Base-by-base conservation (phyloP, 2,329 filamentous ascomycete genomes). In the Achaetomium macrosporum region DNA sequence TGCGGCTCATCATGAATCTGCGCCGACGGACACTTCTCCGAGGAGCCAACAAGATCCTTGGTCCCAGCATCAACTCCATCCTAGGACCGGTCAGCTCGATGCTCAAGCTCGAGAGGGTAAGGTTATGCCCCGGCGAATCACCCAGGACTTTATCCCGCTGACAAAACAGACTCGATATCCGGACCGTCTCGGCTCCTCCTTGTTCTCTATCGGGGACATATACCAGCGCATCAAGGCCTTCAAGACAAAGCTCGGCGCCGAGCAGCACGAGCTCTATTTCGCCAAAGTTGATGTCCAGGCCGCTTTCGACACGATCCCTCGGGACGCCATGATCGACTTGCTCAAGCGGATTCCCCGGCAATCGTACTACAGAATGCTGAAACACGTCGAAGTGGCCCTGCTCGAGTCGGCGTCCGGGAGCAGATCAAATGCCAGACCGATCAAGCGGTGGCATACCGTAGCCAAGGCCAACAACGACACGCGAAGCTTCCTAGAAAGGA, bases 281-380 rank as follows among this genome's bases (percentile, higher is more conserved):
- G 91, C 85, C 55, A 99, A 99, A 66, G 76, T 95, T 12, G 93
- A 99, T 64, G 91, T 99, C 17, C 82, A 88, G 65, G 83, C 89
- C 2, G 95, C 92, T 61, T 99, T 96, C 66, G 93, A 99, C 68
- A 96, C 88, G 0, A 96, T 99, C 42, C 93, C 93, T 0, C 93
- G 97, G 66, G 70, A 78, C 25, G 81, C 82, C 1, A 74, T 97
- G 16, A 65, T 96, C 33, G 66, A 75, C 20, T 73, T 97, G 25
- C 78, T 95, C 57, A 68, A 58, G 53, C 83, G 65, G 48, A 82
- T 79, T 58, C 81, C 68, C 57, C 72, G 71, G 12, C 73, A 86
- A 53, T 69, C 76, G 3, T 71, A 73, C 19, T 99, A 99, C 65
- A 76, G 78, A 8, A 77, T 95, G 44, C 77, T 78, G 8, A 90